Conservation (phyloP, 805 yeast species). For the Debaryomyces tyrocola region DNA sequence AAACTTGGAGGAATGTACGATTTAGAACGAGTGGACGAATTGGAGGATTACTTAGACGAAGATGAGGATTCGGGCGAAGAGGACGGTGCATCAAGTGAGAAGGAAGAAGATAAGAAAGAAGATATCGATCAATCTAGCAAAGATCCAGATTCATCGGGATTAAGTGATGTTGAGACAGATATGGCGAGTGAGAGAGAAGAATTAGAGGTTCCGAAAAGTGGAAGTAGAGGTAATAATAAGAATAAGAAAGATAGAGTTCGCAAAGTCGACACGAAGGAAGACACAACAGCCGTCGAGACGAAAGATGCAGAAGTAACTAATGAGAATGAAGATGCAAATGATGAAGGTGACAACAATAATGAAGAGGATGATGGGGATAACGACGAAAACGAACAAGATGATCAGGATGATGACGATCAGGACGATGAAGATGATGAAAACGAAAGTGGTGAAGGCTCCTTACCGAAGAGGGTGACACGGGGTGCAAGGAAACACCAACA, state of each 20-base stretch:
- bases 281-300: background rate
- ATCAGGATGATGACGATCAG: constrained; percentile 4
- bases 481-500: constrained; percentile 5
- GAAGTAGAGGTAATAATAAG: constrained; percentile 2
- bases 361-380: constrained; percentile 23
- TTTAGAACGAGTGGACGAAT: constrained; percentile 54
- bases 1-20: constrained; percentile 56
- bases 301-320: background rate
- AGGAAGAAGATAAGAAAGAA: constrained; percentile 5
- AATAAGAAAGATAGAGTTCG: constrained; percentile 1
- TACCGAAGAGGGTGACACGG: constrained; percentile 8
- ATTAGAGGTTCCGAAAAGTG: background rate
- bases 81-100: constrained; percentile 7
- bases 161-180: constrained; percentile 11
- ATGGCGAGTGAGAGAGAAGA: constrained; percentile 4
- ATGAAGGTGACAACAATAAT: constrained; percentile 20
- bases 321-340: constrained; percentile 3
- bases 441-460: constrained; percentile 2
- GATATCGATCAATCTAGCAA: constrained; percentile 6
- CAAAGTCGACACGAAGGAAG: constrained; percentile 1
- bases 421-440: constrained; percentile 8
- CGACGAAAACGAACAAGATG: background rate
- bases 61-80: constrained; percentile 16
- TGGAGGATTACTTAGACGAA: constrained; percentile 38
- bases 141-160: constrained; percentile 9